Base-by-base conservation (phyloP, 345 rosid species). In the Citrus cavaleriei region DNA sequence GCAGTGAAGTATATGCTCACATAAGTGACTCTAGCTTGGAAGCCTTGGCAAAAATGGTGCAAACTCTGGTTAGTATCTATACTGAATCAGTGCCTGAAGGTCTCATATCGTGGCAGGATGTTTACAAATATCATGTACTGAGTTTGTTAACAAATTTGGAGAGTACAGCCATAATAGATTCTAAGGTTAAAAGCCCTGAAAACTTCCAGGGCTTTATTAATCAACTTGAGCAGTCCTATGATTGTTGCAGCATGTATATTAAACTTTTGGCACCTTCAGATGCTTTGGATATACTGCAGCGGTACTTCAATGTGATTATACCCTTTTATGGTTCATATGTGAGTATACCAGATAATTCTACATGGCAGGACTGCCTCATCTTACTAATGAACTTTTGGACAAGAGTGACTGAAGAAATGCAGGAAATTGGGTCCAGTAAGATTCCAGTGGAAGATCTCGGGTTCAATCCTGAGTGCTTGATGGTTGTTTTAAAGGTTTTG, bases 301-400 rank as follows among this genome's bases (percentile, higher is more conserved):
- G 61, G 78, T 90, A 88, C 85, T 84, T 94, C 83, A 82, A 75
- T 7, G 75, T 88, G 66, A 84, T 90, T 58, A 68, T 93, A 76
- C 88, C 87, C 25, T 82, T 83, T 64, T 80, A 66, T 67, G 88
- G 86, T 75, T 81, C 87, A 74, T 73, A 62, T 75, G 68, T 81
- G 84, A 87, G 71, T 78, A 75, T 94, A 76, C 93, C 90, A n/a
- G 99, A 94, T 87, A 87, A 86, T 83, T 92, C 99, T 49, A 78
- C 90, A 79, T 96, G 98, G 97, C 98, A 96, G 90, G 99, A 91
- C 27, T 88, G 93, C 67, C 90, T 94, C n/a, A 92, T 96, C 66
- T 70, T 88, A 79, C 86, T 94, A 75, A 71, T 96, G 75, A 93
- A 90, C 86, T 96, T 94, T 82, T 94, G 92, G 92, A 84, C 92